Base-by-base conservation (phyloP, 2,329 filamentous ascomycete genomes). In the Penicillium hesseltinei region DNA sequence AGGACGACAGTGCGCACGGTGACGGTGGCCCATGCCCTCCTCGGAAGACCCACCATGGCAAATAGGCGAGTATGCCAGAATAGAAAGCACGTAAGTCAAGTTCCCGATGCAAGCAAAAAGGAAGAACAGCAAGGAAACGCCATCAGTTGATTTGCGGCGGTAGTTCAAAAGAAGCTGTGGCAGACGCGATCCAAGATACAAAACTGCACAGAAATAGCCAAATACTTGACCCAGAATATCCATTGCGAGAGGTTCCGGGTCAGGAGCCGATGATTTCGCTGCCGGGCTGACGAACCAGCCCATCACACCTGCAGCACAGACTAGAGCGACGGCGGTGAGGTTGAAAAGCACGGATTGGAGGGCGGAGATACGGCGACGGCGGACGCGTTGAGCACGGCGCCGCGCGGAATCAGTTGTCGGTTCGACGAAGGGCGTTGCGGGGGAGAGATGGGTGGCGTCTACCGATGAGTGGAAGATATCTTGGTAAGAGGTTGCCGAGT, bases 81-180 rank as follows among this genome's bases (percentile, higher is more conserved):
- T 97, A 38, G 88, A 92, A 38, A 96, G 79, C 19, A 97, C 92
- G 69, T 95, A 97, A 0, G 92, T 97, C 63, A 96, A 75, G 73
- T 99, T 99, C 2, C 94, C 94, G 6, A 97, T 85, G 71, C 93
- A 97, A 5, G 94, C 94, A 72, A 99, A 97, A 23, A 97, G 80
- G 78, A 97, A 97, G 77, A 97, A 99, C 11, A 97, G 82, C 77
- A 97, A 87, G 63, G 90, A 93, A 21, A 99, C 88, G 4, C 94
- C 94, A 55, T 97, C 92, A 1, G 92, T 97, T 43, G 88, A 92
- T 78, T 96, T 96, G 61, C 94, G 88, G 21, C 90, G 86, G 78
- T 91, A 96, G 75, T 97, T 99, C 52, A 97, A 84, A 8, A 97
- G 81, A 2, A 99, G 81, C 77, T 99, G 94, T 0, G 94, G 94